These are phyloP conservation scores for Ajuga chamaepitys DNA, from an alignment of 257 asterid species.

Conservation along the genomic window DNA sequence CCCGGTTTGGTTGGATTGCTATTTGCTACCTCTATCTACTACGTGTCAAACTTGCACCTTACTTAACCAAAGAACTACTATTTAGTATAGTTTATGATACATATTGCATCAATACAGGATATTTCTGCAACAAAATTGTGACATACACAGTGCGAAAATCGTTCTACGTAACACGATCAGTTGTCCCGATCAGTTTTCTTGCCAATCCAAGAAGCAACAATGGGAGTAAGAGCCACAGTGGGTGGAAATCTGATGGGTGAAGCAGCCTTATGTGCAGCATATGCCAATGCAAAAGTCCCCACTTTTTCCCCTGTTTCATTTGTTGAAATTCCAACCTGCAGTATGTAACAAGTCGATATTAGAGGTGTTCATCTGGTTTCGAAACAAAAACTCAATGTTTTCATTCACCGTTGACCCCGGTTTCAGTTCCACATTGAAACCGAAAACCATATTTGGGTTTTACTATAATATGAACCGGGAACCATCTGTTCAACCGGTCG, in stretches of 20 bases:
- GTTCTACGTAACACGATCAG: slow-evolving; percentile 9
- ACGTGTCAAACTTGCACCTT: too few species aligned
- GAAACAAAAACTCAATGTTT: too few species aligned
- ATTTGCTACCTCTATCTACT: too few species aligned
- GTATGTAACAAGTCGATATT: slow-evolving; percentile 3
- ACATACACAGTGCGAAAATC: neutral
- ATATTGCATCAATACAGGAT: neutral
- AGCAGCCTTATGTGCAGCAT: slow-evolving; percentile 98
- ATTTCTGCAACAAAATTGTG: slow-evolving; percentile 18
- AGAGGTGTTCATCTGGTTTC: too few species aligned
- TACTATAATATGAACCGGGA: too few species aligned
- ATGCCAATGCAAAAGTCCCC: slow-evolving; percentile 92
- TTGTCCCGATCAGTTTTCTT: slow-evolving; percentile 67
- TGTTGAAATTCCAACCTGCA: slow-evolving; percentile 68
- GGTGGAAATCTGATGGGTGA: slow-evolving; percentile 97
- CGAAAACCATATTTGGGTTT: too few species aligned
- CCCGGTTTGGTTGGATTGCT: too few species aligned
- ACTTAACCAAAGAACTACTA: neutral
- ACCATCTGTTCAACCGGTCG: too few species aligned
- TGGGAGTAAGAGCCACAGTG: slow-evolving; percentile 88
- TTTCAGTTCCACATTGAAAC: too few species aligned
- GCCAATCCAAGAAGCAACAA: slow-evolving; percentile 90
- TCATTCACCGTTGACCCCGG: too few species aligned
- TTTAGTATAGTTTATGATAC: neutral
- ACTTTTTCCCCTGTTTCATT: slow-evolving; percentile 82